Base-by-base conservation (phyloP, 2,329 filamentous ascomycete genomes). In the Microdochium nivale region DNA sequence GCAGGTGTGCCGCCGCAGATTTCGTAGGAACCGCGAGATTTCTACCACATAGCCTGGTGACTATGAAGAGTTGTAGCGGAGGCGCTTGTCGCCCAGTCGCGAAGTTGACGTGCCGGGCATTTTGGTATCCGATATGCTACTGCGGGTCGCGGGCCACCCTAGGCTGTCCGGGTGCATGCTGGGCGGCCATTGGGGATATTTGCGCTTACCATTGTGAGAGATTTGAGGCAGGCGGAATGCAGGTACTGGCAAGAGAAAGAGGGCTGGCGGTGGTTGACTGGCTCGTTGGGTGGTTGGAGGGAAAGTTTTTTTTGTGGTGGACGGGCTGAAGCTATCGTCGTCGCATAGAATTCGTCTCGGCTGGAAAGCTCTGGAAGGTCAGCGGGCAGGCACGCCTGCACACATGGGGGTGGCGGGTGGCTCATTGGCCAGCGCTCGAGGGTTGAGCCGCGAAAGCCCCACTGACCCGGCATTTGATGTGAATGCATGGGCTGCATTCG, bases 401-500 rank as follows among this genome's bases (percentile, higher is more conserved):
- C 27, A 30, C 27, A 30, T 30, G 27, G 27, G 27, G 27, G 27
- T 30, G 27, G 27, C 27, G 16, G 35, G 35, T 16, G 19, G 13
- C 35, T 40, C 14, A 40, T 40, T 40, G 35, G 35, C 13, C 16
- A 4, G 14, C 70, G 67, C 58, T 80, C 76, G 4, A 69, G 64
- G 10, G 59, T 62, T 24, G 62, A 62, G 53, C 69, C 35, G 11
- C 5, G 11, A 30, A 11, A 30, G 27, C 27, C 27, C 27, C 27
- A 30, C 27, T 30, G 5, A 11, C 27, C 27, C n/a, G n/a, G 27
- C 5, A 30, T 5, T 30, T 11, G 27, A 11, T 30, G 5, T 30
- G 5, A 11, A 30, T 30, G 27, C 11, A n/a, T n/a, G n/a, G n/a
- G n/a, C n/a, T n/a, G n/a, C n/a, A n/a, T n/a, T n/a, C n/a, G n/a